Conservation (phyloP, 257 asterid species). For the Perilla frutescens region DNA sequence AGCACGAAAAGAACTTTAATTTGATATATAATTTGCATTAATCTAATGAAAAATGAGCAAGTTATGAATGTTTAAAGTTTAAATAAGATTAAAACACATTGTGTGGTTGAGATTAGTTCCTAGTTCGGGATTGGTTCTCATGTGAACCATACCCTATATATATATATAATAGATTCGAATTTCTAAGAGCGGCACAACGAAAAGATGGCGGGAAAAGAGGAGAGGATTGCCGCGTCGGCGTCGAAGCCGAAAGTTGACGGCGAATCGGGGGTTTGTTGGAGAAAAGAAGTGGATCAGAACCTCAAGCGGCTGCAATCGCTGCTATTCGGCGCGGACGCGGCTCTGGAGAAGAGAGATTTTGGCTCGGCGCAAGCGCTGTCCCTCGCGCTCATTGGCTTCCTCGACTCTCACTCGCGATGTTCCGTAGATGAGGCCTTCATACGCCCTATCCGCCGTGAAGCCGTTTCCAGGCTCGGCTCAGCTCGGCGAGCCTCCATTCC, state of each 20-base stretch:
- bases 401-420: slow-evolving; percentile 75
- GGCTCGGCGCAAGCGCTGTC: slow-evolving; percentile 69
- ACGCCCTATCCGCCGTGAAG: slow-evolving; percentile 86
- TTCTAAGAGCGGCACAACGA: slow-evolving; percentile 2
- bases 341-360: slow-evolving; percentile 79
- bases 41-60: too few relatives aligned
- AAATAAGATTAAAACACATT: too few relatives aligned
- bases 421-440: slow-evolving; percentile 70
- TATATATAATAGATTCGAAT: neutral
- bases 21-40: too few relatives aligned
- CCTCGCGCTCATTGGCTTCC: slow-evolving; percentile 88
- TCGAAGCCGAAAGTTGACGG: slow-evolving; percentile 46
- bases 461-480: slow-evolving; percentile 62
- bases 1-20: too few relatives aligned
- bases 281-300: slow-evolving; percentile 77
- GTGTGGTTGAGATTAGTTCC: too few relatives aligned
- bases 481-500: slow-evolving; percentile 69
- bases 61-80: too few relatives aligned
- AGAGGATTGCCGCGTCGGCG: slow-evolving; percentile 27
- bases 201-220: slow-evolving; percentile 82
- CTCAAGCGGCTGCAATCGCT: slow-evolving; percentile 89
- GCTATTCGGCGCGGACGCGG: slow-evolving; percentile 79
- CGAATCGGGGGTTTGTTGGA: slow-evolving; percentile 65
- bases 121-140: too few relatives aligned
- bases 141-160: too few relatives aligned